These are phyloP conservation scores for Lachancea thermotolerans DNA, from an alignment of 805 yeast species.

Conservation along the genomic window DNA sequence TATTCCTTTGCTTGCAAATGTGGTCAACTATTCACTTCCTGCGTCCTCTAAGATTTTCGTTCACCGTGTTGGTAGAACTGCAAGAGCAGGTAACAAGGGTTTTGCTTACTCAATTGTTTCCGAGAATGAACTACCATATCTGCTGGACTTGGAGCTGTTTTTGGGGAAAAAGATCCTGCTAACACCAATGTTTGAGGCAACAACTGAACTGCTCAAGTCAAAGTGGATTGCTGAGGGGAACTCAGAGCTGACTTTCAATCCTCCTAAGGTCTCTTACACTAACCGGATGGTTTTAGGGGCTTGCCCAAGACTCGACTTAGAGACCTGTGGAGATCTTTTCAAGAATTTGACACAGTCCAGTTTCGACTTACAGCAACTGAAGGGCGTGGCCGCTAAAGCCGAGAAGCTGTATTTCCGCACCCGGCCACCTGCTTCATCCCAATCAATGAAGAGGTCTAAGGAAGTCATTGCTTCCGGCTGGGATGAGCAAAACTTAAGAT, in stretches of 20 bases:
- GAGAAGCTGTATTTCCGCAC: constrained; percentile 84
- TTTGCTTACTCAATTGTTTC: constrained; percentile 92
- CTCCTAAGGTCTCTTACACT: constrained; percentile 63
- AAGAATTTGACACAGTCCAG: constrained; percentile 52
- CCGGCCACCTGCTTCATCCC: constrained; percentile 77
- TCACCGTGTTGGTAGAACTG: constrained; percentile 93
- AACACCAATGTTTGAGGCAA: constrained; percentile 62
- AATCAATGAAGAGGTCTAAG: constrained; percentile 78
- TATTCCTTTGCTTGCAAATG: constrained; percentile 74
- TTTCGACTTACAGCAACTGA: constrained; percentile 60
- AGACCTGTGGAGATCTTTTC: constrained; percentile 63
- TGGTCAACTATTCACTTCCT: constrained; percentile 73
- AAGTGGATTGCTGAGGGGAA: constrained; percentile 37
- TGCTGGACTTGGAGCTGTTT: constrained; percentile 84
- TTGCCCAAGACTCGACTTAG: constrained; percentile 66
- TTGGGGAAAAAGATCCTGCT: constrained; percentile 74
- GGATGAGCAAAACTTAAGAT: constrained; percentile 81
- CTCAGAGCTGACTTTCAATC: constrained; percentile 33
- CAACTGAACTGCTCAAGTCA: constrained; percentile 44
- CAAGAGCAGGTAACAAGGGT: constrained; percentile 96
- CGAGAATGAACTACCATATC: constrained; percentile 82
- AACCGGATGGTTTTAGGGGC: constrained; percentile 78
- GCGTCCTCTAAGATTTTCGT: constrained; percentile 79
- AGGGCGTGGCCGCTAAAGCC: constrained; percentile 74
- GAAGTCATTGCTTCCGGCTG: constrained; percentile 71